Evolutionary conservation across 1,284 basidiomycete species (phyloP).

Genomic region (Exsudoporus floridanus): DNA sequence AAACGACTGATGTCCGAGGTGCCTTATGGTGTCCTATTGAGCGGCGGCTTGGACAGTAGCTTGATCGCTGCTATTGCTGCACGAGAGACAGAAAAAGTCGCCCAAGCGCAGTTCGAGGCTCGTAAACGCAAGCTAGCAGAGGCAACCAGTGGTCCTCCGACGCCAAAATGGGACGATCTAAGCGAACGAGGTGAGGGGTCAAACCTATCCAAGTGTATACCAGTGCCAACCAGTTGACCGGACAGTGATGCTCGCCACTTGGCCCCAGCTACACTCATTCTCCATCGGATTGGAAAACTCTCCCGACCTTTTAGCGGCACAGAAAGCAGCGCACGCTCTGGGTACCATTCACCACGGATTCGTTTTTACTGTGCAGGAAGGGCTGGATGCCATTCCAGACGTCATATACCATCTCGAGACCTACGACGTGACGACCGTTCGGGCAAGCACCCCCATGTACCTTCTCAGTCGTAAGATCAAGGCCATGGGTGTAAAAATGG

Average conservation of each 20-base stretch:
- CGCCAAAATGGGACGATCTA: conserved; percentile 48
- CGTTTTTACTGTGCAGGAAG: conserved; percentile 98
- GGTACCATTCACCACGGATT: conserved; percentile 98
- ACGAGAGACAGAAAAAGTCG: conserved; percentile 92
- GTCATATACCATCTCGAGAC: conserved; percentile 99
- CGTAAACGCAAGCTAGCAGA: conserved; percentile 61
- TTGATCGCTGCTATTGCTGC: conserved; percentile 97
- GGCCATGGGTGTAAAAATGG: conserved; percentile 99
- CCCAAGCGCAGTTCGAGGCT: conserved; percentile 72
- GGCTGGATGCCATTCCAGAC: conserved; percentile 95
- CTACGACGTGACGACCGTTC: conserved; percentile 98
- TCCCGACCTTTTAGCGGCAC: conserved; percentile 92
- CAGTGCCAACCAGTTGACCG: conserved; percentile 1
- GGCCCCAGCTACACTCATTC: conserved; percentile 98
- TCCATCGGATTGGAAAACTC: conserved; percentile 96
- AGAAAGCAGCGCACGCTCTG: conserved; percentile 91
- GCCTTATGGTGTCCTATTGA: conserved; percentile 95
- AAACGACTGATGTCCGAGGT: conserved; percentile 99
- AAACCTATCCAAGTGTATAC: not conserved
- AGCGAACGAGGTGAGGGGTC: conserved; percentile 52
- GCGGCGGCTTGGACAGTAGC: conserved; percentile 94
- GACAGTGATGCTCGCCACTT: conserved; percentile 73
- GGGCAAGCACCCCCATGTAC: conserved; percentile 98
- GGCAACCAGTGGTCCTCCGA: conserved; percentile 53
- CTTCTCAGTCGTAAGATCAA: conserved; percentile 98